Evolutionary conservation across 345 rosid species (phyloP).

Genomic region (Hibiscus mutabilis): DNA sequence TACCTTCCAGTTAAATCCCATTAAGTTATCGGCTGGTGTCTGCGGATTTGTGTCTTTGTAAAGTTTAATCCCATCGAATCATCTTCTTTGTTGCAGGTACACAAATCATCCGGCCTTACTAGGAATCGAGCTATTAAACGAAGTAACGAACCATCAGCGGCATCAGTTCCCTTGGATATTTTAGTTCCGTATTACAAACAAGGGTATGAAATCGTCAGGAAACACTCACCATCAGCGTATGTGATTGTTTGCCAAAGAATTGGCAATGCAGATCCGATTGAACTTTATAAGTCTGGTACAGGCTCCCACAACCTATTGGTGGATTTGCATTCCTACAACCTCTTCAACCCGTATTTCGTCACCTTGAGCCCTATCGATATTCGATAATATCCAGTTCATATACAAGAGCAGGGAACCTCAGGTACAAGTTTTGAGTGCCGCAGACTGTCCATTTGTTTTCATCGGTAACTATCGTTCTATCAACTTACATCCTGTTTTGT

Average conservation of each 20-base stretch:
- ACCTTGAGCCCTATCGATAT: constrained; percentile 46
- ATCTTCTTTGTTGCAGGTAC: constrained; percentile 33
- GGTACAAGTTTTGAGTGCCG: constrained; percentile 37
- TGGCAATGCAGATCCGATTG: constrained; percentile 64
- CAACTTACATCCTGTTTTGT: not conserved
- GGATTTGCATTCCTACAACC: constrained; percentile 74
- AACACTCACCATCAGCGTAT: constrained; percentile 44
- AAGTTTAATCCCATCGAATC: not conserved
- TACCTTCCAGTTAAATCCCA: constrained; percentile 56
- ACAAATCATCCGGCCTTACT: constrained; percentile 52
- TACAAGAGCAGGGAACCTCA: constrained; percentile 50
- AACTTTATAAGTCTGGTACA: constrained; percentile 54
- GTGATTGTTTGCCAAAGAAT: constrained; percentile 72
- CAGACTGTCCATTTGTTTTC: constrained; percentile 52
- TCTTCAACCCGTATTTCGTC: constrained; percentile 45
- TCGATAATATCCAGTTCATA: constrained; percentile 44
- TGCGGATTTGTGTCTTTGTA: not conserved
- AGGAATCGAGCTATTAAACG: constrained; percentile 67
- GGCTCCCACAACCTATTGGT: constrained; percentile 52
- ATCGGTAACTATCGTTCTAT: constrained; percentile 38
- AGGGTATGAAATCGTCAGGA: constrained; percentile 53
- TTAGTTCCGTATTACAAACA: constrained; percentile 51
- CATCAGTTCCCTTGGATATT: constrained; percentile 49
- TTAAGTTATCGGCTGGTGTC: constrained; percentile 16
- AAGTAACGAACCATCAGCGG: constrained; percentile 72